Conservation (phyloP, 2,329 filamentous ascomycete species). For the Colletotrichum neosansevieriae region DNA sequence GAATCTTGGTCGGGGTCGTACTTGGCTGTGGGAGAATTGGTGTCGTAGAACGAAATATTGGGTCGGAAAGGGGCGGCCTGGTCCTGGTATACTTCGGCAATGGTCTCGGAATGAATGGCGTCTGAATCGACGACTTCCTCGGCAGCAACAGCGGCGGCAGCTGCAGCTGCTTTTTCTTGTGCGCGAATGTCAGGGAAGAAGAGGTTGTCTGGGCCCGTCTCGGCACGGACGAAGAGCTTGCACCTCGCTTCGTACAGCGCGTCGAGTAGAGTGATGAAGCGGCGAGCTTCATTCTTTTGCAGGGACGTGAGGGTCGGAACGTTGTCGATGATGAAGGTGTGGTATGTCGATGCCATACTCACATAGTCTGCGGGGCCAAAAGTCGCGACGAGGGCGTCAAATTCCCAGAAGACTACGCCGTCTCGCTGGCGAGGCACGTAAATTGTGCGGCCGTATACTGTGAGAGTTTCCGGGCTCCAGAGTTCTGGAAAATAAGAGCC, state of each 20-base stretch:
- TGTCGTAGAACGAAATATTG: conserved; percentile 77
- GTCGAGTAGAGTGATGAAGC: conserved; percentile 84
- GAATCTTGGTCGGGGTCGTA: conserved; percentile 70
- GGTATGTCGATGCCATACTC: conserved; percentile 81
- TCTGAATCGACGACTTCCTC: conserved; percentile 47
- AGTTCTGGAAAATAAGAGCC: conserved; percentile 34
- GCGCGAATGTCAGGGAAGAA: conserved; percentile 76
- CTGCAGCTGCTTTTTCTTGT: conserved; percentile 12
- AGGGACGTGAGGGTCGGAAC: conserved; percentile 75
- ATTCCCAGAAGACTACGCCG: conserved; percentile 74
- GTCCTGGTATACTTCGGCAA: conserved; percentile 81
- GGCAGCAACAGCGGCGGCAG: not conserved
- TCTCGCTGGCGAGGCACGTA: conserved; percentile 68
- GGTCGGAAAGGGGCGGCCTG: conserved; percentile 81
- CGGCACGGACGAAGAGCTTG: conserved; percentile 77
- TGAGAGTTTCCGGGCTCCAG: conserved; percentile 59
- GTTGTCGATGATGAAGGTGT: conserved; percentile 80
- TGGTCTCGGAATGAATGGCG: conserved; percentile 58
- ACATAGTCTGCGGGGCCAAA: conserved; percentile 88
- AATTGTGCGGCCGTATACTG: conserved; percentile 74
- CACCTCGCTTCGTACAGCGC: conserved; percentile 86
- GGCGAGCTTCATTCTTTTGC: conserved; percentile 83
- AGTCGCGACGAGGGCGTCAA: conserved; percentile 73
- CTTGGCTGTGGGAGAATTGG: conserved; percentile 56
- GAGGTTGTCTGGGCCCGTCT: conserved; percentile 76